Conservation (phyloP, 495 filamentous ascomycete species). For the Lasiosphaeriaceae sp. region DNA sequence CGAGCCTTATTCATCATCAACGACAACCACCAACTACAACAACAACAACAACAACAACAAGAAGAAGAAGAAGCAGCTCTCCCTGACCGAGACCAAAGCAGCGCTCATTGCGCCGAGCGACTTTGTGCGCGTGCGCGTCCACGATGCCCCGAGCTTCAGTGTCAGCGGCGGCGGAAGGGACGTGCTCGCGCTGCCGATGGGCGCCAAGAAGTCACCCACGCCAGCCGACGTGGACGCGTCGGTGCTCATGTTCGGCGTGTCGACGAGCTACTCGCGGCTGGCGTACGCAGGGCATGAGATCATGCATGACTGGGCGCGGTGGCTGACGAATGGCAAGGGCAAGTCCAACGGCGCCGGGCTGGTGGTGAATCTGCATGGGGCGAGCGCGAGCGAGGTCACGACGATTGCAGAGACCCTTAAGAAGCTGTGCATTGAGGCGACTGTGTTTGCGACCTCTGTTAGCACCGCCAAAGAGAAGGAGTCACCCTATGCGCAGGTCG, state of each 20-base stretch:
- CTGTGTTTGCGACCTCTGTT: conserved; percentile 23
- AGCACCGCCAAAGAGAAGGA: conserved; percentile 29
- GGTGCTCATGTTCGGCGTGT: conserved; percentile 54
- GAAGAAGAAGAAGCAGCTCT: not conserved
- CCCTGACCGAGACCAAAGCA: not conserved
- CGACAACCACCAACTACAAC: too few relatives aligned
- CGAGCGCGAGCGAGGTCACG: conserved; percentile 23
- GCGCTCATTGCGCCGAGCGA: not conserved
- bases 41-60: too few relatives aligned
- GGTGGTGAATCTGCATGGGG: conserved; percentile 48
- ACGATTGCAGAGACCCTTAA: conserved; percentile 22
- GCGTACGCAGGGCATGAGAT: conserved; percentile 37
- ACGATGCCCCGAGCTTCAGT: not conserved
- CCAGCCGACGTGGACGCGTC: conserved; percentile 39
- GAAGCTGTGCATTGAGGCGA: conserved; percentile 27
- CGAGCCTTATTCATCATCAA: not conserved
- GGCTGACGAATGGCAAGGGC: conserved; percentile 28
- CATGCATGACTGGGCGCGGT: conserved; percentile 31
- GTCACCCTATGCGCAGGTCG: conserved; percentile 32
- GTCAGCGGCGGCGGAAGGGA: not conserved
- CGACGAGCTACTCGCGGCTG: conserved; percentile 52
- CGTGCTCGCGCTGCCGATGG: not conserved
- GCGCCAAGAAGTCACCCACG: not conserved
- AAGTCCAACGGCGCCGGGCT: conserved; percentile 37
- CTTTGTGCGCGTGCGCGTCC: not conserved